These are phyloP conservation scores for Nakazawaea anatomiae DNA, from an alignment of 805 yeast genomes.

Conservation along the genomic window DNA sequence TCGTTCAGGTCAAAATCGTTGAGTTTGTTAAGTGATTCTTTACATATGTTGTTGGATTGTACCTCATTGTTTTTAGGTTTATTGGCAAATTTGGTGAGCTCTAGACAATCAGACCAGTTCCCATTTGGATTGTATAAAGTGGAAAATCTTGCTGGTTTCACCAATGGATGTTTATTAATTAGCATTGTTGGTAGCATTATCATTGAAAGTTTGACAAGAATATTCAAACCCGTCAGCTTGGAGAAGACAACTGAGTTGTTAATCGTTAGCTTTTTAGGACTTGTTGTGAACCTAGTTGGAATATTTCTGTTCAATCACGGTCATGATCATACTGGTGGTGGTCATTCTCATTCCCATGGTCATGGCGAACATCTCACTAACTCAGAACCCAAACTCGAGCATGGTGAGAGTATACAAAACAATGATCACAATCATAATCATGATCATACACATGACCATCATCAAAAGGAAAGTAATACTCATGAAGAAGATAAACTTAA, in stretches of 20 bases:
- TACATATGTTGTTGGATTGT: slow-evolving; percentile 96
- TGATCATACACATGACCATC: slow-evolving; percentile 7
- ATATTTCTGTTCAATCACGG: slow-evolving; percentile 93
- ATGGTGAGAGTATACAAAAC: slow-evolving; percentile 17
- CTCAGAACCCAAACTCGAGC: background rate
- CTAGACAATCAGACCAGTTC: slow-evolving; percentile 31
- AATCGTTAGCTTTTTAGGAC: slow-evolving; percentile 78
- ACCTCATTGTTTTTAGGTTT: slow-evolving; percentile 84
- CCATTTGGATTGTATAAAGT: slow-evolving; percentile 85
- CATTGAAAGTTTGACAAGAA: slow-evolving; percentile 79
- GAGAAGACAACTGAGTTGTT: slow-evolving; percentile 80
- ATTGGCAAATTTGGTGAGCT: slow-evolving; percentile 61
- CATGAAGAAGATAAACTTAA: slow-evolving; percentile 29
- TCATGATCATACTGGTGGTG: slow-evolving; percentile 41
- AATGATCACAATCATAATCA: slow-evolving; percentile 17
- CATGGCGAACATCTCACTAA: slow-evolving; percentile 3
- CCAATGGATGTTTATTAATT: slow-evolving; percentile 82
- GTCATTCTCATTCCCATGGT: slow-evolving; percentile 30
- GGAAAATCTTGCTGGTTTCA: slow-evolving; percentile 91
- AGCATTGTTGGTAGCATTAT: slow-evolving; percentile 88
- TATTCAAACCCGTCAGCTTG: slow-evolving; percentile 69
- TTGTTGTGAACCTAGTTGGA: slow-evolving; percentile 86
- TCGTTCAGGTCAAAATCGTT: slow-evolving; percentile 90
- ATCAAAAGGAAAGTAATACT: background rate
- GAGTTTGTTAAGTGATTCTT: slow-evolving; percentile 86